Base-by-base conservation (phyloP, 2,329 filamentous ascomycete species). In the Colletotrichum sp. region DNA sequence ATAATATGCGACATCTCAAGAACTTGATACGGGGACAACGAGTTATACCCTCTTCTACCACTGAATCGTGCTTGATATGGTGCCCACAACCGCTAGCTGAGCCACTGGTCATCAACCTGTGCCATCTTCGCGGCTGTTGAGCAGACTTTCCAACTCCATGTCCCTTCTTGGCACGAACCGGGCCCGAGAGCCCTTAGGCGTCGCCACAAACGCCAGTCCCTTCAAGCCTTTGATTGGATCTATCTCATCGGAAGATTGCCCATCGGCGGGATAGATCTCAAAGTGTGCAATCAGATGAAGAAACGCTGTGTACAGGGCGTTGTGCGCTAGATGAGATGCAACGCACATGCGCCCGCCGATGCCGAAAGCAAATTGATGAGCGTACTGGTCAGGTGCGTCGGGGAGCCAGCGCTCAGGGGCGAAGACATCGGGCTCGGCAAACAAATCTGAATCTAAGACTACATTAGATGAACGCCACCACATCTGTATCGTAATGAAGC, bases 371-470 rank as follows among this genome's bases (percentile, higher is more conserved):
- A 88, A 90, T 74, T 90, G 89, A 2, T 87, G 88, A 2, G 79
- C 79, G 30, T 80, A 78, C 30, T 76, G 78, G n/a, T 77, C 86
- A 9, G 68, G 52, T 7, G 72, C 65, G 38, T 79, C 77, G 10
- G 78, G 77, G 83, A 84, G 81, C 83, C 77, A 90, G 12, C 82
- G 81, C 64, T 83, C 87, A 14, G 86, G 83, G 9, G 92, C 83
- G 78, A 93, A 94, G 26, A 90, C 86, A 67, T 93, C 90, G 0
- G 92, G 91, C 7, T 91, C 86, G 78, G 92, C 92, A 84, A 93
- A 94, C 79, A 93, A 90, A 1, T 85, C 84, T 12, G 87, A 86
- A 78, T 94, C 92, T 83, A 38, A 8, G 9, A 5, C 8, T n/a
- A 7, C 18, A 8, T 24, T n/a, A 32, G 16, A 18, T 28, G 21